Evolutionary conservation across 1,139 yeast species (phyloP), one percentile per base, ranked within the genome.

Genomic region (Geotrichum aggregatum): DNA sequence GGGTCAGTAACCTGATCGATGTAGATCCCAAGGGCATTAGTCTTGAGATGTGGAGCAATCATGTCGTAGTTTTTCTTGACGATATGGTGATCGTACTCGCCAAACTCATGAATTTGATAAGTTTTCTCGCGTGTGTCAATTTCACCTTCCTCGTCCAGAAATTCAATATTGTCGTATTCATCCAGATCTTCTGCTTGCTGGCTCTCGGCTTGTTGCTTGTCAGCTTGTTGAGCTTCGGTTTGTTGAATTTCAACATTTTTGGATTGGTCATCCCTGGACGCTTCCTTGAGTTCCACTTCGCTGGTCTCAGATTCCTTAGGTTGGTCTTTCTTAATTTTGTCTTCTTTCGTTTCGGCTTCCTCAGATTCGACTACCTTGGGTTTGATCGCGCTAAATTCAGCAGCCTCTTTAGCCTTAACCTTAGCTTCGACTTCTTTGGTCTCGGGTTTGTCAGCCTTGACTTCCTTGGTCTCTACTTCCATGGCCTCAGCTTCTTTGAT

Each of bases 1-100:
- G 97, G 95, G 65, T 91, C 97, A 3, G 89, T 82, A 49, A 91
- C 76, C 56, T 87, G 91, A 67, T 89, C 97, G 42, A 89, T 69
- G 61, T 78, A 87, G 3, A 89, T 61, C 0, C 92, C 96, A 16
- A 89, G 63, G 0, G 96, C 95, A 60, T 71, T 73, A 36, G 67
- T 68, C 44, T 69, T 67, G 28, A 58, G 59, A 3, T 63, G 58
- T 40, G 61, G 54, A 16, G 53, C 39, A n/a, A 41, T 40, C 39
- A 49, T 54, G 11, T 16, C 21, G 21, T 42, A 41, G 13, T 8
- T 13, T 18, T 28, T 4, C 39, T 31, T 33, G 22, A 24, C 38
- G 19, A 43, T 43, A 26, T 31, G 28, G 18, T n/a, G 46, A 39
- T 26, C 22, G 38, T 43, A 43, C 11, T 5, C 28, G 8, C 26